Conservation (phyloP, 495 filamentous ascomycete genomes). For the Penicillium flavigenum region DNA sequence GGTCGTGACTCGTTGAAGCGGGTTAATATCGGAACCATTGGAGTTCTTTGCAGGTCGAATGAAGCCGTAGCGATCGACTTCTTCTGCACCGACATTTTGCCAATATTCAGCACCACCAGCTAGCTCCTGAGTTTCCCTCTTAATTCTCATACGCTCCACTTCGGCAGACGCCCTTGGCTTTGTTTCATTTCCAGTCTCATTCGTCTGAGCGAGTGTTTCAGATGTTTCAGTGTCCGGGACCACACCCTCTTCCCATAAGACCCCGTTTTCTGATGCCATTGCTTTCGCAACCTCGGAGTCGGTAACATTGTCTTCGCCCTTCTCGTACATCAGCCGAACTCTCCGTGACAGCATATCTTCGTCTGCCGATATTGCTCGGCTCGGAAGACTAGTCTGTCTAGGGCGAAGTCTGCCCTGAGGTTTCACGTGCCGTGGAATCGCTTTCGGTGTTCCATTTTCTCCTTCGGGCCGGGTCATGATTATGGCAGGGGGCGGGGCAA, state of each 20-base stretch:
- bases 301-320: constrained; percentile 57
- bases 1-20: constrained; percentile 66
- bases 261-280: constrained; percentile 55
- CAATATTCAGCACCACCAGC: constrained; percentile 94
- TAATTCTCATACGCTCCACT: constrained; percentile 33
- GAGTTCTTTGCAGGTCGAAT: constrained; percentile 58
- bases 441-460: constrained; percentile 31
- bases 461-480: constrained; percentile 15
- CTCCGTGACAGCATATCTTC: constrained; percentile 83
- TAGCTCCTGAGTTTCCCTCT: constrained; percentile 57
- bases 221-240: constrained; percentile 46
- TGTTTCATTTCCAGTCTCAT: constrained; percentile 18
- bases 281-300: constrained; percentile 47
- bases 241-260: constrained; percentile 56
- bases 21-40: constrained; percentile 45
- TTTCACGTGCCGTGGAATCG: constrained; percentile 44
- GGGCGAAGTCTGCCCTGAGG: constrained; percentile 35
- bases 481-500: constrained; percentile 7
- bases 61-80: constrained; percentile 95
- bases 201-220: constrained; percentile 31
- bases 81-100: constrained; percentile 81
- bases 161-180: constrained; percentile 27
- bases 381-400: constrained; percentile 35
- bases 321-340: constrained; percentile 90
- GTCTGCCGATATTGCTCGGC: constrained; percentile 62